Percentiles rank a stretch among this genome's conserved stretches.
Conservation (phyloP, 352 stramenopile species). For the Phytophthora palmivora region DNA sequence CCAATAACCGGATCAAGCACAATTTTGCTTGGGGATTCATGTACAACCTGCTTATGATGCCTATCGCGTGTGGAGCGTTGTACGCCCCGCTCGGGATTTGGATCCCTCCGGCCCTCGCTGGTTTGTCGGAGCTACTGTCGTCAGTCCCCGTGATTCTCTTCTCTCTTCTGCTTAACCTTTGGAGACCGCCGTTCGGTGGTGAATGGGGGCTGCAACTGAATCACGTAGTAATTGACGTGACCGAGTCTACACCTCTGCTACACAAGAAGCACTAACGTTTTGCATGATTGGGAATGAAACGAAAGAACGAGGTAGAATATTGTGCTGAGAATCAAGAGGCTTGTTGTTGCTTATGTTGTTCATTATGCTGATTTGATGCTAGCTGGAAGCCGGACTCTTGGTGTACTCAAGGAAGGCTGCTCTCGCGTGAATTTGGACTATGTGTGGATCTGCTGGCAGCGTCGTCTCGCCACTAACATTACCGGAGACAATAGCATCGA, state of each 20-base stretch:
- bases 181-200: constrained; percentile 53
- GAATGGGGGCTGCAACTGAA: constrained; percentile 24
- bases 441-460: constrained; percentile 12
- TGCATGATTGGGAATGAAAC: neutral
- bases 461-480: constrained; percentile 12
- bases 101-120: constrained; percentile 74
- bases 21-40: constrained; percentile 81
- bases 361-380: constrained; percentile 4
- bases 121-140: constrained; percentile 74
- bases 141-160: constrained; percentile 85
- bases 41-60: constrained; percentile 83
- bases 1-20: constrained; percentile 73
- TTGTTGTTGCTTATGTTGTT: constrained; percentile 24
- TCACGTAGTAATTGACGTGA: constrained; percentile 48
- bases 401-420: constrained; percentile 46
- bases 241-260: constrained; percentile 51
- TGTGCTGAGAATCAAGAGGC: constrained; percentile 18
- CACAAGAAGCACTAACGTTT: constrained; percentile 12
- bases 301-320: constrained; percentile 24
- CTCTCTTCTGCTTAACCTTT: constrained; percentile 74
- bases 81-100: constrained; percentile 64
- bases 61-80: constrained; percentile 70
- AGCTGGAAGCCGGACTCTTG: constrained; percentile 11
- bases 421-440: constrained; percentile 24
- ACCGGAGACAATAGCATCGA: constrained; percentile 48